Evolutionary conservation across 2,329 filamentous ascomycete species (phyloP).

Genomic region (Pyrenophora tritici-repentis): DNA sequence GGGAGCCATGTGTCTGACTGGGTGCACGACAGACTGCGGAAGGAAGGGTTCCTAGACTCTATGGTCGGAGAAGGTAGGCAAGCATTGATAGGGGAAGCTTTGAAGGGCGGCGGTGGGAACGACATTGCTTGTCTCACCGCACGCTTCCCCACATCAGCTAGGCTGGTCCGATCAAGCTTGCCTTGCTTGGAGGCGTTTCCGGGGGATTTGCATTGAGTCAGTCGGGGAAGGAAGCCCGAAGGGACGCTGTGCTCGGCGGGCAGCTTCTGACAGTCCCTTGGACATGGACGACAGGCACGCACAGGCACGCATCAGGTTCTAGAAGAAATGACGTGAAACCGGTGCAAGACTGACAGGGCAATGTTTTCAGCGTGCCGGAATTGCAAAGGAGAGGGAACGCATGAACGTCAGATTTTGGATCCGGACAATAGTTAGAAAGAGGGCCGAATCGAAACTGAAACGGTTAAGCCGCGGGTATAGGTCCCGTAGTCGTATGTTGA

Average conservation of each 20-base stretch:
- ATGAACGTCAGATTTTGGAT: conserved; percentile 29
- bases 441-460: conserved; percentile 29
- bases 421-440: conserved; percentile 15
- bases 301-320: conserved; percentile 23
- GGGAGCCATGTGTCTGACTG: not conserved
- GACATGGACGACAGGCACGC: conserved; percentile 22
- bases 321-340: conserved; percentile 41
- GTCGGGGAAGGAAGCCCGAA: conserved; percentile 8
- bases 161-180: conserved; percentile 15
- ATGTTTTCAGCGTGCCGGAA: conserved; percentile 24
- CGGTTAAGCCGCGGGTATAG: conserved; percentile 20
- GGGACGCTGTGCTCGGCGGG: conserved; percentile 23
- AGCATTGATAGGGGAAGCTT: not conserved
- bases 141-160: conserved; percentile 26
- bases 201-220: conserved; percentile 2
- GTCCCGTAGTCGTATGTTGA: conserved; percentile 7
- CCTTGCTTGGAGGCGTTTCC: conserved; percentile 1
- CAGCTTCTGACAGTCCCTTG: conserved; percentile 29
- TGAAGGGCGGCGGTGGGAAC: conserved; percentile 18
- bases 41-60: not conserved
- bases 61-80: too few relatives aligned
- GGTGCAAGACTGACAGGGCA: conserved; percentile 28
- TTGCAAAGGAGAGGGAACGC: conserved; percentile 32
- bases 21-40: not conserved
- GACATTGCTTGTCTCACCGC: conserved; percentile 28